Evolutionary conservation across 106 monocot species (phyloP), one percentile per base, ranked within the genome.

Genomic region (Apostasia shenzhenica): DNA sequence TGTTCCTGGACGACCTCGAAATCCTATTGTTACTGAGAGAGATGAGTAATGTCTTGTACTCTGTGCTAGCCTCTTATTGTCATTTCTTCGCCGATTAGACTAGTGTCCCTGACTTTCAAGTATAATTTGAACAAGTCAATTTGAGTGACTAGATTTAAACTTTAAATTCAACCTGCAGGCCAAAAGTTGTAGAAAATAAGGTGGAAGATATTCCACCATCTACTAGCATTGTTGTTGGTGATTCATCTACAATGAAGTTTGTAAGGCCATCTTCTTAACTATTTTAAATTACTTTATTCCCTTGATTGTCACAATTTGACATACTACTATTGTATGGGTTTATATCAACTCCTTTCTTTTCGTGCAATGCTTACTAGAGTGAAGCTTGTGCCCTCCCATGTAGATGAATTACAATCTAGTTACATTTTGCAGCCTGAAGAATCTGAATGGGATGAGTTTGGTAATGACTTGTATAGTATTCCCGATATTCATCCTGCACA

Each of bases 361-460:
- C 42, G 40, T 61, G 43, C 39, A 41, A 61, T 42, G 11, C 42
- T 61, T 42, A 61, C 8, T 42, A 9, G 12, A 61, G 26, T 26
- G 26, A 26, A 26, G 26, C 26, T 26, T 26, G 26, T 26, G 26
- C 26, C 26, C 26, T 26, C 26, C 26, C 26, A 48, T 65, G 62
- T 3, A 44, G 45, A 14, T 65, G 48, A 65, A 3, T 1, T 38
- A 0, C 37, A 48, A 48, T 8, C 2, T 58, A 8, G 3, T 54
- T 46, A 48, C 40, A 70, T 70, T 75, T 64, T 76, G 74, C 92
- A 99, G 97, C 81, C 75, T 66, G 91, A 95, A 77, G 95, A 97
- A 61, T 85, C 83, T 49, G 97, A 92, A 66, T 99, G 92, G 92
- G 97, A 99, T 87, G 97, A 90, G 41, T 99, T 99, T 76, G 97